Conservation (phyloP, 2,329 filamentous ascomycete species). For the Colletotrichum navitas region DNA sequence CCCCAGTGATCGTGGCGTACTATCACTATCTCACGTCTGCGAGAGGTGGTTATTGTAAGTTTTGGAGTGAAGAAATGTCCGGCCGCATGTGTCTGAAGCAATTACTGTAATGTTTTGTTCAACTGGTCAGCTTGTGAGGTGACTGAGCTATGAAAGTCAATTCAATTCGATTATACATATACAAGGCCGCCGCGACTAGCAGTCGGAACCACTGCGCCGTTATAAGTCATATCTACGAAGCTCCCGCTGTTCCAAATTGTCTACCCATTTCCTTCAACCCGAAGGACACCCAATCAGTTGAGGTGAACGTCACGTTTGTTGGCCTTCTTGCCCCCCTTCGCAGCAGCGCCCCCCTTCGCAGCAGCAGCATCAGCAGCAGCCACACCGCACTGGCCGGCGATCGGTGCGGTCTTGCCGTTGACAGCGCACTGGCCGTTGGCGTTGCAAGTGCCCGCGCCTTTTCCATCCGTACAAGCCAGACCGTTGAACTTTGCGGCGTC, state of each 20-base stretch:
- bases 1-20: no score
- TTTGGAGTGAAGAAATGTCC: neutral
- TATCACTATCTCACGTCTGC: neutral
- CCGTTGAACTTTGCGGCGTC: slow-evolving; percentile 23
- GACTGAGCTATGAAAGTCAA: neutral
- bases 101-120: neutral
- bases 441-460: slow-evolving; percentile 36
- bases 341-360: no score
- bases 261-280: neutral
- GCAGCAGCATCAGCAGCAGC: neutral
- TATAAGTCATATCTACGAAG: neutral
- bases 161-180: neutral
- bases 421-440: slow-evolving; percentile 29
- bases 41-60: neutral
- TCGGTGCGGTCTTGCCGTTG: slow-evolving; percentile 36
- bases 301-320: neutral
- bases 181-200: neutral
- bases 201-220: neutral
- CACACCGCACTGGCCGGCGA: slow-evolving; percentile 36
- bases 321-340: no score
- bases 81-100: neutral
- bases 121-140: neutral
- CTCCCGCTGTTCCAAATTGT: neutral
- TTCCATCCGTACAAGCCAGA: slow-evolving; percentile 35
- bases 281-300: neutral